These are phyloP conservation scores for Talaromyces sp. DNA, from an alignment of 2,329 filamentous ascomycete species.

Conservation along the genomic window DNA sequence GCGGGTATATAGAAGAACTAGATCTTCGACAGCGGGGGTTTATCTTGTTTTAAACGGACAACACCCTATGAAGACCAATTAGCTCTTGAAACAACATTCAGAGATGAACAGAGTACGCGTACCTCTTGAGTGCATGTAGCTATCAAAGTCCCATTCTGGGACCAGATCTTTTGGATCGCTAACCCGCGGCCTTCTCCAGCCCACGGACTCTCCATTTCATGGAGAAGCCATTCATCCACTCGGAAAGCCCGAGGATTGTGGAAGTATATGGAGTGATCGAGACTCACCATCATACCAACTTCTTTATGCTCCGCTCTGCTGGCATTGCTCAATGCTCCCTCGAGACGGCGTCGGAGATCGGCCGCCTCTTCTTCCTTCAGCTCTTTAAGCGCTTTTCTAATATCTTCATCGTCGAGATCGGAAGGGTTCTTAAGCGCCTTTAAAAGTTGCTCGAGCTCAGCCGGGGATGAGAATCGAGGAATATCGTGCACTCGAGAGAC, in stretches of 20 bases:
- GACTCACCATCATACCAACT: slow-evolving; percentile 55
- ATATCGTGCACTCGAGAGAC: slow-evolving; percentile 78
- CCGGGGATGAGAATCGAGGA: slow-evolving; percentile 68
- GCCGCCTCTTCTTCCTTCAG: slow-evolving; percentile 46
- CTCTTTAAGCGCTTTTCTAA: slow-evolving; percentile 44
- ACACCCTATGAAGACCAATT: slow-evolving; percentile 41
- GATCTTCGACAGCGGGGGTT: slow-evolving; percentile 36
- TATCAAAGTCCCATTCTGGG: slow-evolving; percentile 50
- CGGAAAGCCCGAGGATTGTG: slow-evolving; percentile 52
- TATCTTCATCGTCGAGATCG: slow-evolving; percentile 46
- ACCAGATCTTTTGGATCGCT: slow-evolving; percentile 54
- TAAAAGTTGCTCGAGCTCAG: slow-evolving; percentile 43
- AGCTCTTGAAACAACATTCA: slow-evolving; percentile 7
- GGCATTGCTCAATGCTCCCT: slow-evolving; percentile 37
- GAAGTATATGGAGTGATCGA: slow-evolving; percentile 57
- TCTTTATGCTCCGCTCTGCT: slow-evolving; percentile 35
- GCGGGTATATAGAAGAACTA: slow-evolving; percentile 9
- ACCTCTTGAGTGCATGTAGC: slow-evolving; percentile 56
- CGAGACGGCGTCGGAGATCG: slow-evolving; percentile 40
- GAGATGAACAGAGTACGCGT: slow-evolving; percentile 22
- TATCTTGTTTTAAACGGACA: slow-evolving; percentile 50
- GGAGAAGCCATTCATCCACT: slow-evolving; percentile 56
- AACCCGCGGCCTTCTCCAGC: slow-evolving; percentile 54
- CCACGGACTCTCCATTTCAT: slow-evolving; percentile 55
- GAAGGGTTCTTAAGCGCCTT: slow-evolving; percentile 47